Conservation (phyloP, 257 asterid species). For the Ajuga chamaepitys region DNA sequence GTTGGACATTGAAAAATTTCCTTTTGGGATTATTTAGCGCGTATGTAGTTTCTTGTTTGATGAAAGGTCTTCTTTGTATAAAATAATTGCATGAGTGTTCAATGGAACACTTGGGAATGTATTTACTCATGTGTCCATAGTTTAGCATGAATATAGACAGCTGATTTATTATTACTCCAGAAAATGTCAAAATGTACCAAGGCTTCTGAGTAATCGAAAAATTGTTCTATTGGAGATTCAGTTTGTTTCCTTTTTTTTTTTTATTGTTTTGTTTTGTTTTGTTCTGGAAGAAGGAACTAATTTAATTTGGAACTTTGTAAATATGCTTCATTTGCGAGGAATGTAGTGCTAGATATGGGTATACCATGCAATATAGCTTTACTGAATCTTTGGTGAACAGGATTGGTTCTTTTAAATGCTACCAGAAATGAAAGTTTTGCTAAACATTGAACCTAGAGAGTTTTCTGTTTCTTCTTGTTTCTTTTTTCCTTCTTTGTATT, state of each 20-base stretch:
- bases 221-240: neutral
- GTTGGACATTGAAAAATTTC: neutral
- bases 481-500: no score
- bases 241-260: neutral
- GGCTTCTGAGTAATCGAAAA: neutral
- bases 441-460: no score
- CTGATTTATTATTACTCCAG: neutral
- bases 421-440: neutral
- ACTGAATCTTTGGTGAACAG: neutral
- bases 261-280: no score
- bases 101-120: neutral
- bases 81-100: neutral
- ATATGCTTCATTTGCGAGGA: neutral
- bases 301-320: neutral
- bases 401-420: neutral
- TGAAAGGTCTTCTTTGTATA: neutral
- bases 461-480: no score
- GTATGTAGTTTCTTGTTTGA: neutral
- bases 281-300: neutral
- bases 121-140: neutral
- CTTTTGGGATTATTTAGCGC: neutral
- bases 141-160: neutral
- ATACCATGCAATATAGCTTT: neutral
- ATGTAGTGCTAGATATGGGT: neutral
- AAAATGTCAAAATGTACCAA: neutral